Evolutionary conservation across 306 rosid species (phyloP).

Genomic region (Cicer pinnatifidum): DNA sequence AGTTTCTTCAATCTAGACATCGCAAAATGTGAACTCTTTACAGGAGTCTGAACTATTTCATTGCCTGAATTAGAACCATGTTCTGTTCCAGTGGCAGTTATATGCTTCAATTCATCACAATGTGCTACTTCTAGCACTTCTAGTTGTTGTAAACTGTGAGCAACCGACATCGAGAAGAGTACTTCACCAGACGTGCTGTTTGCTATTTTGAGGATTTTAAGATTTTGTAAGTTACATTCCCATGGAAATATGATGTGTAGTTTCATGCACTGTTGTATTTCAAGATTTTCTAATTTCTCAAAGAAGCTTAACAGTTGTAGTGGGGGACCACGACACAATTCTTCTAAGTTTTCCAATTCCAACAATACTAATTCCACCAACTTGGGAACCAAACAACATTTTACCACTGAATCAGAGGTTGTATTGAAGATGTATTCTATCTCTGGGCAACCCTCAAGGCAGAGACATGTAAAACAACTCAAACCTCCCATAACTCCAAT

Average conservation of each 20-base stretch:
- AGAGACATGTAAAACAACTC: not conserved
- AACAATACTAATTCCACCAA: not conserved
- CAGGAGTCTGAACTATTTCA: constrained; percentile 4
- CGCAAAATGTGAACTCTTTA: not conserved
- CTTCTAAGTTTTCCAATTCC: not conserved
- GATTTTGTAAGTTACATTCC: constrained; percentile 34
- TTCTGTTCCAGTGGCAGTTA: constrained; percentile 8
- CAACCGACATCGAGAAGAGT: constrained; percentile 21
- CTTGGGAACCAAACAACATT: not conserved
- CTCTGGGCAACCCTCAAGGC: not conserved
- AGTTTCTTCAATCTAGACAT: constrained; percentile 12
- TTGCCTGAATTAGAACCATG: not conserved
- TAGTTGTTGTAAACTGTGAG: constrained; percentile 1
- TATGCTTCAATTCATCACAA: not conserved
- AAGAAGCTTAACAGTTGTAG: not conserved
- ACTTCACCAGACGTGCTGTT: not conserved
- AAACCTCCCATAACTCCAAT: not conserved
- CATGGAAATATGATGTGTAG: constrained; percentile 22
- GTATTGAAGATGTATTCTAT: constrained; percentile 2
- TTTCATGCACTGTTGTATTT: not conserved
- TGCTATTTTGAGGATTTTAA: not conserved
- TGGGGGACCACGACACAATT: not conserved
- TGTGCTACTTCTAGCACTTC: not conserved
- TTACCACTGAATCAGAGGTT: not conserved
- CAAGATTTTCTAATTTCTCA: constrained; percentile 1